Conservation (phyloP, 1,284 basidiomycete genomes). For the Megacollybia platyphylla region DNA sequence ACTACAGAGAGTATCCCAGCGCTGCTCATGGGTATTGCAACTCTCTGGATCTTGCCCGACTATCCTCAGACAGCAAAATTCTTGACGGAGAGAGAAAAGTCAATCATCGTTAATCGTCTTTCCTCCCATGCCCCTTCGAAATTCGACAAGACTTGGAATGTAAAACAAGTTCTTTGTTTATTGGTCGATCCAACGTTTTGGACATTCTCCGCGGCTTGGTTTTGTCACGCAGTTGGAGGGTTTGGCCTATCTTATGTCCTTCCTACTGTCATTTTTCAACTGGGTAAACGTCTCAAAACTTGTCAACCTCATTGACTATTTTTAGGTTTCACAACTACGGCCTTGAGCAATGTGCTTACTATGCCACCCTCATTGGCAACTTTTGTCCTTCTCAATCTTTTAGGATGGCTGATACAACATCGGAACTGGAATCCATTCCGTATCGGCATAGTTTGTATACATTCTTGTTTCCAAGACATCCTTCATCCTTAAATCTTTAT, state of each 20-base stretch:
- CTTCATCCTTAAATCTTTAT: neutral
- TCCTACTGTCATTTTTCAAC: slow-evolving; percentile 12
- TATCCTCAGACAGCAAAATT: slow-evolving; percentile 11
- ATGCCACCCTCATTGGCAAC: slow-evolving; percentile 8
- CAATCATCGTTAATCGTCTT: slow-evolving; percentile 8
- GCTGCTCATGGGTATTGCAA: slow-evolving; percentile 9
- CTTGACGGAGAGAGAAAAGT: slow-evolving; percentile 7
- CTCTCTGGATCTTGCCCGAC: slow-evolving; percentile 9
- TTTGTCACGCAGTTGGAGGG: slow-evolving; percentile 10
- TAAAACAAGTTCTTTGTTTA: slow-evolving; percentile 3
- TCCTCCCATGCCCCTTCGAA: slow-evolving; percentile 9
- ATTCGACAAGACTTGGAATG: slow-evolving; percentile 9
- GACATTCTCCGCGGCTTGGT: slow-evolving; percentile 10
- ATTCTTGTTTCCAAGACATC: neutral
- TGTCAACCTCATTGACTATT: neutral
- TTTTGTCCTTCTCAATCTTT: slow-evolving; percentile 5
- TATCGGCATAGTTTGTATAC: slow-evolving; percentile 6
- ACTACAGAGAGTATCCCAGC: slow-evolving; percentile 10
- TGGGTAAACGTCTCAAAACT: slow-evolving; percentile 6
- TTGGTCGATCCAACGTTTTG: slow-evolving; percentile 11
- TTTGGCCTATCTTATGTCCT: slow-evolving; percentile 10
- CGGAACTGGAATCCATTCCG: slow-evolving; percentile 7
- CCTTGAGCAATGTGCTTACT: slow-evolving; percentile 5
- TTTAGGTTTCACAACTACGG: slow-evolving; percentile 5
- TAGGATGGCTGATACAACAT: slow-evolving; percentile 5